Base-by-base conservation (phyloP, 75 land plant genomes). In the Sequoiadendron giganteum region DNA sequence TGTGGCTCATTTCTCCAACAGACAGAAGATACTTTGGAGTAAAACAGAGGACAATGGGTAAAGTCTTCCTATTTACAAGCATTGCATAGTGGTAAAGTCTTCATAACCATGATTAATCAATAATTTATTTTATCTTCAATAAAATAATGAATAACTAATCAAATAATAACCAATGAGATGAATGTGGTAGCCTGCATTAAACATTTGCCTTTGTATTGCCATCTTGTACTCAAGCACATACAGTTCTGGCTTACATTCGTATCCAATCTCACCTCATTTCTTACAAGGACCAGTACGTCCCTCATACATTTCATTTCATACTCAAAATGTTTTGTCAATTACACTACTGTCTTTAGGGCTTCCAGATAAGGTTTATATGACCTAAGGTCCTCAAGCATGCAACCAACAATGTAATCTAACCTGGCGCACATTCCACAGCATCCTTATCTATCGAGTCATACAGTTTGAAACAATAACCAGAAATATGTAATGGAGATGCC, bases 61-160 rank as follows among this genome's bases (percentile, higher is more conserved):
- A 81, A 81, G 5, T 19, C 84, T 81, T 45, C 21, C 84, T 45
- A 40, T 82, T 82, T 82, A 16, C 84, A 82, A 82, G 47, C 52
- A 47, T 11, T 30, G 38, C n/a, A n/a, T n/a, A n/a, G n/a, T n/a
- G n/a, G n/a, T n/a, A n/a, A n/a, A n/a, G n/a, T n/a, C n/a, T n/a
- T n/a, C 77, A 73, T 34, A 82, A 82, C 49, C 49, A 48, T 10
- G 30, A 82, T 45, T 11, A 82, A 47, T 21, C 30, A 82, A 28
- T 47, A n/a, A 28, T 40, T 16, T 45, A 28, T 45, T 42, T 1
- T 3, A 82, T 47, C 45, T 82, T 21, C 47, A 3, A n/a, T 48
- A 82, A n/a, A 25, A 47, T 13, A n/a, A 32, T 82, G 47, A 65
- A n/a, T 82, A n/a, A 82, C 52, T 47, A 47, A 82, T 82, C 52